Base-by-base conservation (phyloP, 805 yeast species). In the Zygosaccharomyces kombuchaensis region DNA sequence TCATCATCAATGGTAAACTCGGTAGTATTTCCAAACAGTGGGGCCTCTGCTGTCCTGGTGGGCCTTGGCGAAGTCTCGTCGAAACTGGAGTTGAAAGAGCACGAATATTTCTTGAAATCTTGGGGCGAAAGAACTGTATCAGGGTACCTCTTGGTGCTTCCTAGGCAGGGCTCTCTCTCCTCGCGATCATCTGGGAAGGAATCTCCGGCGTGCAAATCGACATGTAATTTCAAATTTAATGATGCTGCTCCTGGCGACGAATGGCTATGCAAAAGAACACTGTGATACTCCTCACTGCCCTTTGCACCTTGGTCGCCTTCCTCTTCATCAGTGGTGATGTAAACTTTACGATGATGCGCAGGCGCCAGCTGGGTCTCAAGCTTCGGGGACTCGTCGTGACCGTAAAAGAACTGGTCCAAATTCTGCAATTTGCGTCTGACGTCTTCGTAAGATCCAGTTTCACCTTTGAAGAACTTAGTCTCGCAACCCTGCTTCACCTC, bases 401-500 rank as follows among this genome's bases (percentile, higher is more conserved):
- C 26, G 40, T 39, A 21, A 29, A 53, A 52, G 36, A 44, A 53
- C 13, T 44, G 36, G 22, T 59, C 58, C 17, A 57, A 48, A 23
- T 45, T 40, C 42, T 38, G 51, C 25, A 64, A 45, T 19, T 51
- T 52, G 22, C 25, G 17, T 38, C 62, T 51, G 30, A 60, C 55
- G 21, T 51, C 54, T n/a, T 54, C 57, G n/a, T 54, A 47, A 9
- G 53, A 54, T 17, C 56, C 54, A n/a, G 57, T 50, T 27, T 58
- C 62, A 25, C 59, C 81, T 58, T 80, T 84, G 57, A 86, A 73
- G 57, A 91, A 91, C 62, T 82, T 85, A 55, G 79, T 78, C 63
- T 90, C 96, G 59, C 74, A 78, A 4, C 95, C 96, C n/a, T 77
- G 71, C 50, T 82, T 86, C 42, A 91, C 85, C 56, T 84, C 80